A percentile compares a stretch with the other conserved stretches of the same genome.
Conservation (phyloP, 495 filamentous ascomycete genomes). For the Neurospora discreta region DNA sequence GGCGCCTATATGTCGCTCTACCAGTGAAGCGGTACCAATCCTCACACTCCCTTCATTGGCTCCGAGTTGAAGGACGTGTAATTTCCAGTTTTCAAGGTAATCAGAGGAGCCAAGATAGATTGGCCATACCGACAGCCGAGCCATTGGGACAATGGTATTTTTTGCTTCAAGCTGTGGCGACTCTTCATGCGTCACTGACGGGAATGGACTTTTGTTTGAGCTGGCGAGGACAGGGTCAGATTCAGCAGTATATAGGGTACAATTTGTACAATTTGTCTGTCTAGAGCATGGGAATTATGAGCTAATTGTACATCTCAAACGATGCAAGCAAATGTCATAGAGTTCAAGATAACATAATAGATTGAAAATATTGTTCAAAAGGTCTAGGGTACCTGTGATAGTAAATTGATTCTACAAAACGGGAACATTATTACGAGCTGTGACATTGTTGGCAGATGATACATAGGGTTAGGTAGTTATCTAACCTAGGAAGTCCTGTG, state of each 20-base stretch:
- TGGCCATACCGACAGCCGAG: neutral
- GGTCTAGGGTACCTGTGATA: neutral
- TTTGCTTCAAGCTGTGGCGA: neutral
- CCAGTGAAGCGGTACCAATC: neutral
- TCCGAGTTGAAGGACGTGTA: neutral
- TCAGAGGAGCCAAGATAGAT: neutral
- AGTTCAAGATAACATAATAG: neutral
- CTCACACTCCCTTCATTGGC: neutral
- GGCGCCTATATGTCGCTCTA: neutral
- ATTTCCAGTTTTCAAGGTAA: neutral
- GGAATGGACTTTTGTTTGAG: neutral
- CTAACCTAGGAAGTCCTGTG: no score
- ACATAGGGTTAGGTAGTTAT: no score
- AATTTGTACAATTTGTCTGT: neutral
- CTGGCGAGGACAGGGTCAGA: neutral
- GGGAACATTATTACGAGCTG: neutral
- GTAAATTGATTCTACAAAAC: neutral
- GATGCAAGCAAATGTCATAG: neutral
- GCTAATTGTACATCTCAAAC: neutral
- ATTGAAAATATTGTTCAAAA: neutral
- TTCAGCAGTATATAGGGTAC: neutral
- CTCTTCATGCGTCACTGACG: neutral
- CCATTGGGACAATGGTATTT: neutral
- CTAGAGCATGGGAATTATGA: neutral
- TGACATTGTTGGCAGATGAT: neutral